These are phyloP conservation scores for Pythium brachiatum DNA, from an alignment of 352 stramenopile genomes.

Conservation along the genomic window DNA sequence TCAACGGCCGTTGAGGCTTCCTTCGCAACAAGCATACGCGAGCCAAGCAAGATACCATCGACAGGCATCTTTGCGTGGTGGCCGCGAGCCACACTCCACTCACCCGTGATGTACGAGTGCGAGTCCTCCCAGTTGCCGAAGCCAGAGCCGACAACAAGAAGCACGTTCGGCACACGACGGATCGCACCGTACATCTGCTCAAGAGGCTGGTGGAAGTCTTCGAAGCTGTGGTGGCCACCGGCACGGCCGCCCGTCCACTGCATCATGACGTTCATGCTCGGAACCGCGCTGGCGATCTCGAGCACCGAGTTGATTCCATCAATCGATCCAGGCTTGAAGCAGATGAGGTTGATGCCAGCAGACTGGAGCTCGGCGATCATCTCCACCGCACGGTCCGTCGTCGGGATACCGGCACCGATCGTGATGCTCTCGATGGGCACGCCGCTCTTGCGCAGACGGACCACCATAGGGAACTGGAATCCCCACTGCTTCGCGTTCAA, in stretches of 20 bases:
- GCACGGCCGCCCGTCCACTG: constrained; percentile 86
- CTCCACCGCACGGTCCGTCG: constrained; percentile 72
- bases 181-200: constrained; percentile 75
- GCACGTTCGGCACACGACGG: constrained; percentile 67
- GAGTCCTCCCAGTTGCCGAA: constrained; percentile 86
- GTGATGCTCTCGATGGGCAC: constrained; percentile 88
- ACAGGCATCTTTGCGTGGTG: constrained; percentile 66
- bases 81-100: constrained; percentile 68
- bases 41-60: constrained; percentile 81
- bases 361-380: constrained; percentile 68
- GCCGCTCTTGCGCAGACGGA: constrained; percentile 74
- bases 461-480: constrained; percentile 88
- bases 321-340: constrained; percentile 83
- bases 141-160: constrained; percentile 85
- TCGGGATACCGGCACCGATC: constrained; percentile 82
- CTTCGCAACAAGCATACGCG: constrained; percentile 84
- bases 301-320: constrained; percentile 75
- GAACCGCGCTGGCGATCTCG: constrained; percentile 60
- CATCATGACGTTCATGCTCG: constrained; percentile 78
- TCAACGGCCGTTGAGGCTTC: constrained; percentile 80
- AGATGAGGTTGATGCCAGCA: constrained; percentile 75
- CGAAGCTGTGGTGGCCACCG: constrained; percentile 86
- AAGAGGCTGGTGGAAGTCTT: constrained; percentile 85
- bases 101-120: constrained; percentile 75
- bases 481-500: constrained; percentile 87